These are phyloP conservation scores for Albizia julibrissin DNA, from an alignment of 306 rosid species.

Conservation along the genomic window DNA sequence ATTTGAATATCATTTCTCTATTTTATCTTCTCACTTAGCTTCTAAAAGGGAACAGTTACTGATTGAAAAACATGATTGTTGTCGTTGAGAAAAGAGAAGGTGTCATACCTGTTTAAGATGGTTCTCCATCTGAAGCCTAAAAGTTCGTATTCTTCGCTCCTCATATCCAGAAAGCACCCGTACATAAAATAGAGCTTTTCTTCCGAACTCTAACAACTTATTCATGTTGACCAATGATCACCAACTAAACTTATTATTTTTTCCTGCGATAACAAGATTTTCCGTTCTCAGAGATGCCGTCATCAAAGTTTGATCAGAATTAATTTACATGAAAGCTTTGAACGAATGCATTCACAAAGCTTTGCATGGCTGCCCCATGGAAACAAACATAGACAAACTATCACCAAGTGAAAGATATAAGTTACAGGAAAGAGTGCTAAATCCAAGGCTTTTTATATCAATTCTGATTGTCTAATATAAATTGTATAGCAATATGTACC, in stretches of 20 bases:
- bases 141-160: conserved; percentile 75
- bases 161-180: conserved; percentile 88
- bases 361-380: conserved; percentile 14
- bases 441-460: not conserved
- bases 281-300: conserved; percentile 13
- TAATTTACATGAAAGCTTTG: conserved; percentile 23
- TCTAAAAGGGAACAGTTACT: conserved; percentile 17
- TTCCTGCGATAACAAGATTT: conserved; percentile 36
- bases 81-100: conserved; percentile 5
- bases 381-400: conserved; percentile 14
- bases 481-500: not conserved
- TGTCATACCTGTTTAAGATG: conserved; percentile 39
- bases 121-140: conserved; percentile 63
- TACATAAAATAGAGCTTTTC: conserved; percentile 69
- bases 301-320: conserved; percentile 14
- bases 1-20: conserved; percentile 15
- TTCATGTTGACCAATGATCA: conserved; percentile 42
- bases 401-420: conserved; percentile 14
- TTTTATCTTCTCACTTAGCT: not conserved
- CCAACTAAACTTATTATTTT: conserved; percentile 9
- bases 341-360: conserved; percentile 8
- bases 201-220: conserved; percentile 55
- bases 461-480: not conserved
- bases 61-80: conserved; percentile 13
- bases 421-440: not conserved